Percentiles rank a stretch among this genome's conserved stretches.
These are phyloP conservation scores for Aspergillus sp. DNA, from an alignment of 2,329 filamentous ascomycete genomes.

Conservation along the genomic window DNA sequence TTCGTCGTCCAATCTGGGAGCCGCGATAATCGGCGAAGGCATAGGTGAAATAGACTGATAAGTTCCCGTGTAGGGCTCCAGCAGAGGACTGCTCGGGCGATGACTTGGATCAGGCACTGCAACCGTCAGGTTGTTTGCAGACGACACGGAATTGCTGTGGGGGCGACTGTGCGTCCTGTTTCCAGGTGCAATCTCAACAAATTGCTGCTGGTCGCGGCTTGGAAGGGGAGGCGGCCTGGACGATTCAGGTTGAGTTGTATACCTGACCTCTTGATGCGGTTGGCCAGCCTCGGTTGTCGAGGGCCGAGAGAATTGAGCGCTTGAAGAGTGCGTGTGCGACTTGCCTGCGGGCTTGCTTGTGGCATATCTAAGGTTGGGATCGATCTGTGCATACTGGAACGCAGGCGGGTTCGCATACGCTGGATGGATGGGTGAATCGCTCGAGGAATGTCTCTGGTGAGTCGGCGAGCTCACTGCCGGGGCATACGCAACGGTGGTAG, in stretches of 20 bases:
- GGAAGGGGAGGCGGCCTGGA: conserved; percentile 15
- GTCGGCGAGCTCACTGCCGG: conserved; percentile 11
- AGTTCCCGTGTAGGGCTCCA: conserved; percentile 89
- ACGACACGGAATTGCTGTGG: conserved; percentile 32
- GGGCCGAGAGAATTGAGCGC: conserved; percentile 21
- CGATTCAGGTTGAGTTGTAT: conserved; percentile 14
- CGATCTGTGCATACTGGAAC: conserved; percentile 37
- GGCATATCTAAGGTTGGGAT: conserved; percentile 35
- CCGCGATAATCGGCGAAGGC: conserved; percentile 70
- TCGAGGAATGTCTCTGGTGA: conserved; percentile 29
- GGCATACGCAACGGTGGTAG: conserved; percentile 9
- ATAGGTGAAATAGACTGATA: conserved; percentile 94
- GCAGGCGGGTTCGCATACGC: conserved; percentile 27
- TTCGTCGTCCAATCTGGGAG: conserved; percentile 52
- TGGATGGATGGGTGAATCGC: conserved; percentile 13
- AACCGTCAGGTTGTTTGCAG: conserved; percentile 35
- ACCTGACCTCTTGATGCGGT: conserved; percentile 1
- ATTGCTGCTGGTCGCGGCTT: conserved; percentile 19
- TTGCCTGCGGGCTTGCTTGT: conserved; percentile 21
- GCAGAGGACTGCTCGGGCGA: conserved; percentile 74
- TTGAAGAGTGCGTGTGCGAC: conserved; percentile 19
- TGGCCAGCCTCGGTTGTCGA: conserved; percentile 3
- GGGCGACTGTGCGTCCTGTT: conserved; percentile 18
- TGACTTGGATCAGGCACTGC: conserved; percentile 31
- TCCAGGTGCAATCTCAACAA: conserved; percentile 31